phyloP scores from a whole-genome alignment of 352 stramenopile genomes.

The Globisporangium viniferum region DNA sequence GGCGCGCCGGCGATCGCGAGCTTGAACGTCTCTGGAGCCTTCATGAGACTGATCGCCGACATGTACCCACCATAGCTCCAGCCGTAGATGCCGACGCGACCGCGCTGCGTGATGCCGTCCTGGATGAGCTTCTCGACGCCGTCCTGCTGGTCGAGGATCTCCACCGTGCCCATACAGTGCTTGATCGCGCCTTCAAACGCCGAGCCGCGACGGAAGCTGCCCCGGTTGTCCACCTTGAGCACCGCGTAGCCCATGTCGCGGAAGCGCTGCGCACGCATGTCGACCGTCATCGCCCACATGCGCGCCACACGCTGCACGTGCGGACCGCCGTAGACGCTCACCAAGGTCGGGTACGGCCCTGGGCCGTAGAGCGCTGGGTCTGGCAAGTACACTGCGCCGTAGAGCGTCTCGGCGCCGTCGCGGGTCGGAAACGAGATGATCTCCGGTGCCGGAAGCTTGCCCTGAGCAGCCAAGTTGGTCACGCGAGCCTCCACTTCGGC shows the following conservation, averaged over 20 bases:
- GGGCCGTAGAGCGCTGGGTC: conserved; percentile 80
- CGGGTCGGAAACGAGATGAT: conserved; percentile 81
- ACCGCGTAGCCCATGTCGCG: conserved; percentile 93
- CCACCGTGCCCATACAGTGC: conserved; percentile 89
- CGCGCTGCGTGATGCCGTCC: conserved; percentile 87
- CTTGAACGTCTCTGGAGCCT: conserved; percentile 94
- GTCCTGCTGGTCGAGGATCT: conserved; percentile 86
- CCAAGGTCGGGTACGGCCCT: conserved; percentile 93
- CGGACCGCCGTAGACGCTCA: conserved; percentile 95
- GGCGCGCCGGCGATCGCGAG: conserved; percentile 94
- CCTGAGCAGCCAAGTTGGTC: conserved; percentile 33
- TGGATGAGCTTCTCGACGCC: conserved; percentile 76
- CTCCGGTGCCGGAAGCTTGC: conserved; percentile 58
- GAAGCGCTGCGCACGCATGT: conserved; percentile 93
- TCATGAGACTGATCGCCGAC: conserved; percentile 95
- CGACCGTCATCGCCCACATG: conserved; percentile 90
- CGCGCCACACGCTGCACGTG: conserved; percentile 94
- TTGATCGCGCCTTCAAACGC: conserved; percentile 94
- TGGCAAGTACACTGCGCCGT: conserved; percentile 92
- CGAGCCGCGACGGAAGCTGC: conserved; percentile 88
- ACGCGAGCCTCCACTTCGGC: conserved; percentile 60
- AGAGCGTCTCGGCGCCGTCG: conserved; percentile 83
- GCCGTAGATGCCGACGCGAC: conserved; percentile 93
- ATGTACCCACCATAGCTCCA: conserved; percentile 99
- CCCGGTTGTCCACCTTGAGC: conserved; percentile 96